Percentiles rank a stretch among this genome's conserved stretches.
Conservation (phyloP, 2,329 filamentous ascomycete species). For the Emmonsia crescens region DNA sequence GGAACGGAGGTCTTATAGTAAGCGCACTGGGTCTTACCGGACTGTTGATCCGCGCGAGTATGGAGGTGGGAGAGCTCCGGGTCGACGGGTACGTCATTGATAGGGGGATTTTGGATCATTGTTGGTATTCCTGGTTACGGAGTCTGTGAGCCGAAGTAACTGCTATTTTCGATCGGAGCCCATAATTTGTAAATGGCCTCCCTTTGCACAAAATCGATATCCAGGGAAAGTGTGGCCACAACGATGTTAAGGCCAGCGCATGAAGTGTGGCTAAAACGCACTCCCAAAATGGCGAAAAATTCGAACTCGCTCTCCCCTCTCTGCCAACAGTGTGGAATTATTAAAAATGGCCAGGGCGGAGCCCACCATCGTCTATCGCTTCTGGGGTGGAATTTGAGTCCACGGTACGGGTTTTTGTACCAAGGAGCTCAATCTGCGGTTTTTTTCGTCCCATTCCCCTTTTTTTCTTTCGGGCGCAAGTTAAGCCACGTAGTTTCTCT, state of each 20-base stretch:
- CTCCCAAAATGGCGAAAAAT: not conserved
- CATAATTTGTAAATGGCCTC: not conserved
- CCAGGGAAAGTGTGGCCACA: not conserved
- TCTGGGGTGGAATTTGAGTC: not conserved
- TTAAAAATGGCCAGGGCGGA: not conserved
- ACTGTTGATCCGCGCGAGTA: constrained; percentile 36
- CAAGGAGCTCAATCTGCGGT: not conserved
- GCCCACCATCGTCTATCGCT: not conserved
- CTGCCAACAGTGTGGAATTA: not conserved
- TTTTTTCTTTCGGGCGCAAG: not conserved
- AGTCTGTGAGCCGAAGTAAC: not conserved
- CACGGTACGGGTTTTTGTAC: not conserved
- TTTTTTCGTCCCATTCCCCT: not conserved
- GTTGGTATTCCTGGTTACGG: not conserved
- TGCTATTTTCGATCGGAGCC: not conserved
- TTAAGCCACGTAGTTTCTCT: not conserved
- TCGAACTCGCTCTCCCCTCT: not conserved
- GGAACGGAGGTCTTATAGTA: constrained; percentile 26
- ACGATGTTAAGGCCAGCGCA: no score
- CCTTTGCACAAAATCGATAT: not conserved
- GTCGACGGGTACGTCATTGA: constrained; percentile 15
- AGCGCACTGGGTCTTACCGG: constrained; percentile 37
- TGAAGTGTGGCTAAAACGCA: not conserved
- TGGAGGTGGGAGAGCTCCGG: constrained; percentile 22
- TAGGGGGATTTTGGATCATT: not conserved